Percentiles rank a stretch among this genome's conserved stretches.
phyloP scores from a whole-genome alignment of 768 basidiomycete genomes.

The Leccinum imitatum region DNA sequence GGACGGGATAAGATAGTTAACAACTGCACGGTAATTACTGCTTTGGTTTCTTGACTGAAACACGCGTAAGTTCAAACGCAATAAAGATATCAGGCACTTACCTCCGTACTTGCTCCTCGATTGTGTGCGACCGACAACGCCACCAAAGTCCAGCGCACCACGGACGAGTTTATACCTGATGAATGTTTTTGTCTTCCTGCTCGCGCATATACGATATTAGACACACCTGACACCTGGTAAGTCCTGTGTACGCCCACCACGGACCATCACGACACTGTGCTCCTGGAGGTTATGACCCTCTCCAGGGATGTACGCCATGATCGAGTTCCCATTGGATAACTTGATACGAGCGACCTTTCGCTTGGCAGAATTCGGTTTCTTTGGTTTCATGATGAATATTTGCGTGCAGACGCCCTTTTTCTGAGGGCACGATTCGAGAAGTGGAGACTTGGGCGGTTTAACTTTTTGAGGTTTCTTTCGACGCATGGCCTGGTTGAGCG shows the following conservation, averaged over 20 bases:
- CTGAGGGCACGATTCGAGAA: slow-evolving; percentile 78
- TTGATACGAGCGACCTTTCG: slow-evolving; percentile 96
- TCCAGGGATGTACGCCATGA: slow-evolving; percentile 94
- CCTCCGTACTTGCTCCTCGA: slow-evolving; percentile 93
- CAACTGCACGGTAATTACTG: slow-evolving; percentile 38
- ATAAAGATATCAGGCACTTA: slow-evolving; percentile 34
- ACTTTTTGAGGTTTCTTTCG: slow-evolving; percentile 59
- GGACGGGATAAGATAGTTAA: neutral
- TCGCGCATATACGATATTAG: neutral
- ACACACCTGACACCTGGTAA: slow-evolving; percentile 92
- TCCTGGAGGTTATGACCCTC: slow-evolving; percentile 99
- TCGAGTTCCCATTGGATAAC: slow-evolving; percentile 81
- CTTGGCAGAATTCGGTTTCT: slow-evolving; percentile 98
- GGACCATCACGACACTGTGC: slow-evolving; percentile 92
- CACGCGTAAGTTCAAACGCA: slow-evolving; percentile 10
- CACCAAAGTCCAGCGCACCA: slow-evolving; percentile 88
- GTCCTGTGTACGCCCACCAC: slow-evolving; percentile 96
- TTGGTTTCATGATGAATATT: slow-evolving; percentile 80
- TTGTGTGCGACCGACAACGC: slow-evolving; percentile 78
- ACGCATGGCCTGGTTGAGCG: slow-evolving; percentile 86
- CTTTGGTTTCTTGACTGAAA: slow-evolving; percentile 87
- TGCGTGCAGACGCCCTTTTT: slow-evolving; percentile 89
- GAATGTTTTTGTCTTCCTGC: slow-evolving; percentile 2
- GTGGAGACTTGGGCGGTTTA: slow-evolving; percentile 63
- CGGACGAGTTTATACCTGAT: slow-evolving; percentile 91